Conservation (phyloP, 169 alveolate genomes). For the Cryptosporidium bovis region DNA sequence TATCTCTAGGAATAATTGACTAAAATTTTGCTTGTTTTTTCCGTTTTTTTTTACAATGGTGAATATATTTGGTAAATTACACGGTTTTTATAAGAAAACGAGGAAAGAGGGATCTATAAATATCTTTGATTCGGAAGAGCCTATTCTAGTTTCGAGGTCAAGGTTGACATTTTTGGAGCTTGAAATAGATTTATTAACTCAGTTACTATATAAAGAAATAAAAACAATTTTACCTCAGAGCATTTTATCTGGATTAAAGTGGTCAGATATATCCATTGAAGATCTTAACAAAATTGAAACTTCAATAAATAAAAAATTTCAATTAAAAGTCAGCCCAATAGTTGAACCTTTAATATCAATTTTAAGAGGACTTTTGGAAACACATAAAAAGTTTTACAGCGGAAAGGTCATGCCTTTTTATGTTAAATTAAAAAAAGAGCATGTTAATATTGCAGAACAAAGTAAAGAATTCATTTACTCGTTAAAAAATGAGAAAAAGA, state of each 20-base stretch:
- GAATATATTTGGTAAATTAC: conserved; percentile 20
- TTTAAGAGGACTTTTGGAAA: conserved; percentile 55
- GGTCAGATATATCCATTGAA: conserved; percentile 12
- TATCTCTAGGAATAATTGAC: not conserved
- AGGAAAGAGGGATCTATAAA: conserved; percentile 2
- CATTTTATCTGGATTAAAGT: conserved; percentile 14
- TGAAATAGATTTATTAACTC: conserved; percentile 30
- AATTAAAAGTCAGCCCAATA: conserved; percentile 33
- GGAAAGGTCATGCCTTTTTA: conserved; percentile 68
- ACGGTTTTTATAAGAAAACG: conserved; percentile 26
- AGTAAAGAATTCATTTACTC: conserved; percentile 7
- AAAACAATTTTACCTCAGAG: not conserved
- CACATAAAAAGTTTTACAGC: conserved; percentile 24
- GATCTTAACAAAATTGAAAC: conserved; percentile 48
- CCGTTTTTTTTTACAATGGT: not conserved
- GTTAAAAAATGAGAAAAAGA: not conserved
- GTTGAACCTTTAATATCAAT: conserved; percentile 37
- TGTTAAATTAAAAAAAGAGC: conserved; percentile 9
- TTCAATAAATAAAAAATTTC: not conserved
- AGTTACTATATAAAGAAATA: conserved; percentile 37
- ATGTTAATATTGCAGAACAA: not conserved
- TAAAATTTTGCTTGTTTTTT: not conserved
- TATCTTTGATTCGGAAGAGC: conserved; percentile 28
- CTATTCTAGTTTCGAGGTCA: conserved; percentile 23
- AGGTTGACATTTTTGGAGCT: conserved; percentile 39